Evolutionary conservation across 129 eudicot species (phyloP).

Genomic region (Flaveria linearis): DNA sequence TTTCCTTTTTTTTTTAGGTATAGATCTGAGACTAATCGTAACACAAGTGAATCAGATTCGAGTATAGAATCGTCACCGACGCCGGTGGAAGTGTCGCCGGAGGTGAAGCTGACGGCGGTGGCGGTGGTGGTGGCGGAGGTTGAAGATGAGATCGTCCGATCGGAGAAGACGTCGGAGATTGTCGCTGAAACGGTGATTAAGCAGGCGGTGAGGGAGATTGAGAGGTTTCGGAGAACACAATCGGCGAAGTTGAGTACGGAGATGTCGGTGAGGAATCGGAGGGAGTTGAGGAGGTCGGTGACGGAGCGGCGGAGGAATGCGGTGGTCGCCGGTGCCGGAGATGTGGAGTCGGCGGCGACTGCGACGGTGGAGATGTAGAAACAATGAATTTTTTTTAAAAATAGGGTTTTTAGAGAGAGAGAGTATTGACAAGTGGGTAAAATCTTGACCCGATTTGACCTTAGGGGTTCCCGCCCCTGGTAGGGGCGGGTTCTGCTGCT

Average conservation of each 20-base stretch:
- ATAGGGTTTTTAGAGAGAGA: too few species aligned
- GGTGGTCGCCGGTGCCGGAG: not conserved
- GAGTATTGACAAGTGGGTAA: too few species aligned
- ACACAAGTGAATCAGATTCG: conserved; percentile 8
- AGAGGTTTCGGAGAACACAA: conserved; percentile 53
- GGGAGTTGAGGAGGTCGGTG: conserved; percentile 59
- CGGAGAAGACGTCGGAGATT: conserved; percentile 10
- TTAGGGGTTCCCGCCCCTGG: too few species aligned
- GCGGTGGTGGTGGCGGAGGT: conserved; percentile 9
- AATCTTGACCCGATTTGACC: too few species aligned
- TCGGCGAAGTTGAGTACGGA: conserved; percentile 51
- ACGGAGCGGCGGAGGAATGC: conserved; percentile 34
- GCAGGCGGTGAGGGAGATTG: conserved; percentile 52
- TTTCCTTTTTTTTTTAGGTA: not conserved
- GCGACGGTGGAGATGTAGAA: not conserved
- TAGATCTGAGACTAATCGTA: conserved; percentile 8
- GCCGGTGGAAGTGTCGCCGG: conserved; percentile 7
- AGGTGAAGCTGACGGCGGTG: not conserved
- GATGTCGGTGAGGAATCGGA: conserved; percentile 28
- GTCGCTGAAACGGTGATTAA: conserved; percentile 44
- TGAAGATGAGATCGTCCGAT: conserved; percentile 27
- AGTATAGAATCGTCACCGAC: not conserved
- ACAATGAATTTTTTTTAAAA: too few species aligned
- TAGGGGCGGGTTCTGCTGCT: too few species aligned
- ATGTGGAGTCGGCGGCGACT: not conserved